phyloP scores from a whole-genome alignment of 2,329 filamentous ascomycete genomes.

The Exophiala bonariae region DNA sequence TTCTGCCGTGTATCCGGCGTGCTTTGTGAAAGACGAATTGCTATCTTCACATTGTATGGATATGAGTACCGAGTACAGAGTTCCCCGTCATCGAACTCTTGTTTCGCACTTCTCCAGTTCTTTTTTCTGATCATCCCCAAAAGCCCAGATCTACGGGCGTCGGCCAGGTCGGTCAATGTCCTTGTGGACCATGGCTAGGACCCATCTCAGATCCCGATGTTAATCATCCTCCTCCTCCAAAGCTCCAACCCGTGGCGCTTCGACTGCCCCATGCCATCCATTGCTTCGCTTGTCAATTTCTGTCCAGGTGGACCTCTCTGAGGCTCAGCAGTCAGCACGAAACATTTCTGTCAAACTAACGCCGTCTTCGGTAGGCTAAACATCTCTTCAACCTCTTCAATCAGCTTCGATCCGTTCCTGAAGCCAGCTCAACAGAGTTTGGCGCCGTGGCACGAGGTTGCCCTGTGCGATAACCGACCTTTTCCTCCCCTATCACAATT shows the following conservation, averaged over 20 bases:
- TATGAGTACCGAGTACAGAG: too few relatives aligned
- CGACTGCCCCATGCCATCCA: slow-evolving; percentile 1
- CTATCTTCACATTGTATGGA: too few relatives aligned
- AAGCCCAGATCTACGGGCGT: too few relatives aligned
- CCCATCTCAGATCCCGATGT: slow-evolving; percentile 13
- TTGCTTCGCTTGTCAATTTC: slow-evolving; percentile 10
- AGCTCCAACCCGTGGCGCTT: slow-evolving; percentile 6
- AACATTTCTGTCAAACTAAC: slow-evolving; percentile 11
- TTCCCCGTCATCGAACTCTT: too few relatives aligned
- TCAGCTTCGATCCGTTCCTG: slow-evolving; percentile 8
- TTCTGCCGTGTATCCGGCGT: too few relatives aligned
- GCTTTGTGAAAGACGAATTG: too few relatives aligned
- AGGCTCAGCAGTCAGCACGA: slow-evolving; percentile 10
- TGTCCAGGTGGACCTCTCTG: slow-evolving; percentile 6
- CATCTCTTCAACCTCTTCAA: slow-evolving; percentile 8
- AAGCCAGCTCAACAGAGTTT: slow-evolving; percentile 8
- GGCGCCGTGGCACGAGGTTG: slow-evolving; percentile 23
- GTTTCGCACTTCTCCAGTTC: too few relatives aligned
- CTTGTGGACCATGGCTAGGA: background rate
- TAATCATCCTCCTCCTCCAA: slow-evolving; percentile 5
- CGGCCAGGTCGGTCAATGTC: too few relatives aligned
- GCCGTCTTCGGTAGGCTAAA: slow-evolving; percentile 14
- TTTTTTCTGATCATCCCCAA: too few relatives aligned
- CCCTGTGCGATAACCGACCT: slow-evolving; percentile 25
- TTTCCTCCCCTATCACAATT: slow-evolving; percentile 15